These are phyloP conservation scores for Penicillium sp. DNA, from an alignment of 2,329 filamentous ascomycete genomes.

Conservation along the genomic window DNA sequence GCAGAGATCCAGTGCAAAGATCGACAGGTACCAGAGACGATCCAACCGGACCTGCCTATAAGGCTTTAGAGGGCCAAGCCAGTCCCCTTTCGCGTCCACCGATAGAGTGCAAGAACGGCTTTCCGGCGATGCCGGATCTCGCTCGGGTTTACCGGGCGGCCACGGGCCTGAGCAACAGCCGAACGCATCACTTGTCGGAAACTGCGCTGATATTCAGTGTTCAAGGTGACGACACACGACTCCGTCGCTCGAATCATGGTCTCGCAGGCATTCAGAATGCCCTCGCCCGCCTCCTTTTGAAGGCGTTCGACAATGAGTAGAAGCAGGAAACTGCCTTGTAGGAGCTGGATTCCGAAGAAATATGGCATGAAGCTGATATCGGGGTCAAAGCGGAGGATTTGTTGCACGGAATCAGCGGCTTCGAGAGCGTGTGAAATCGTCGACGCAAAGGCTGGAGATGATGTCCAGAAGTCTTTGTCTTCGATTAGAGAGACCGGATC, in stretches of 20 bases:
- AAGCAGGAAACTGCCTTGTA: slow-evolving; percentile 84
- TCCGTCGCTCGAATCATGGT: slow-evolving; percentile 89
- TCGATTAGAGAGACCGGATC: slow-evolving; percentile 90
- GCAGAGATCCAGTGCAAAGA: too few relatives aligned
- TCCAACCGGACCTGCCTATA: background rate
- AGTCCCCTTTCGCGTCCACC: slow-evolving; percentile 88
- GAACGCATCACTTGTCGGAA: slow-evolving; percentile 95
- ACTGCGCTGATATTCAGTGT: slow-evolving; percentile 92
- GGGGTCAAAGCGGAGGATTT: slow-evolving; percentile 85
- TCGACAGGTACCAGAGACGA: slow-evolving; percentile 7
- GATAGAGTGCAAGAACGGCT: slow-evolving; percentile 78
- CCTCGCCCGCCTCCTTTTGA: slow-evolving; percentile 77
- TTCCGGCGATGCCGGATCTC: slow-evolving; percentile 81
- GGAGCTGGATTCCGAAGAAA: slow-evolving; percentile 89
- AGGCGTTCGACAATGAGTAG: slow-evolving; percentile 86
- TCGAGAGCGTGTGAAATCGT: slow-evolving; percentile 85
- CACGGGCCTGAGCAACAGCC: slow-evolving; percentile 79
- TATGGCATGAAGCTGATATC: slow-evolving; percentile 95
- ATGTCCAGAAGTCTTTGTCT: slow-evolving; percentile 92
- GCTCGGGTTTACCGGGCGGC: slow-evolving; percentile 75
- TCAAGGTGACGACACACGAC: slow-evolving; percentile 85
- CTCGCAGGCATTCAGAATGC: slow-evolving; percentile 83
- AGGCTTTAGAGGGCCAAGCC: slow-evolving; percentile 60
- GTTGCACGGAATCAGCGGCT: slow-evolving; percentile 79
- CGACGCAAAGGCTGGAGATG: slow-evolving; percentile 78